Evolutionary conservation across 2,329 filamentous ascomycete species (phyloP), one percentile per base, ranked within the genome.

Genomic region (Fusarium piperis): DNA sequence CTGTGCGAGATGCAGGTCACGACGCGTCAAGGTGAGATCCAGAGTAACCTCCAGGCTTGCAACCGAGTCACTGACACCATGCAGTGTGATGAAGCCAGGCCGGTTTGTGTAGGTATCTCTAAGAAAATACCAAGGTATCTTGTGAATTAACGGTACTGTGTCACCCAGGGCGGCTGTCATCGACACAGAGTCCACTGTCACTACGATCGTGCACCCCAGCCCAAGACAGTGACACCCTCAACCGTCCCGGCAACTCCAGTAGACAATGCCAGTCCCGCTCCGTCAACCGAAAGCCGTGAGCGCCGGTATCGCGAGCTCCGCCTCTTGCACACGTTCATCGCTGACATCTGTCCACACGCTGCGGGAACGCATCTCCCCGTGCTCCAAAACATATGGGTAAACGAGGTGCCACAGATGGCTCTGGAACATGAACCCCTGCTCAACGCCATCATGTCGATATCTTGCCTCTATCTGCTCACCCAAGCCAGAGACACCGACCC

Each of bases 21-120:
- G 76, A 28, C 75, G 74, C 28, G 75, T 77, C 55, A 78, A 78
- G 71, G 75, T 77, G 61, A 30, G 61, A 41, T 28, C 32, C 44
- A 15, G 13, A 33, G 4, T 10, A n/a, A 30, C 32, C 16, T n/a
- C 13, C 26, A 13, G 15, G 4, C 23, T 26, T 16, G 20, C 6
- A 18, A 48, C 41, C 20, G 26, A 26, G 20, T 16, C 20, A 18
- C 10, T 28, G 4, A 48, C 4, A 13, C 8, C 5, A n/a, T 56
- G 70, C 15, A 55, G 70, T 76, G 75, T 20, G 73, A 75, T 62
- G 71, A 74, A 53, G 36, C 48, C 9, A 72, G 71, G 36, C 74
- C 74, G 9, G 35, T 51, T 35, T 76, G 74, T 59, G 72, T 75
- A 65, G 64, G 72, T 68, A n/a, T 44, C 30, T 33, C 38, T 30